Evolutionary conservation across 106 monocot genomes (phyloP), one percentile per base, ranked within the genome.

Genomic region (Posidonia australis): DNA sequence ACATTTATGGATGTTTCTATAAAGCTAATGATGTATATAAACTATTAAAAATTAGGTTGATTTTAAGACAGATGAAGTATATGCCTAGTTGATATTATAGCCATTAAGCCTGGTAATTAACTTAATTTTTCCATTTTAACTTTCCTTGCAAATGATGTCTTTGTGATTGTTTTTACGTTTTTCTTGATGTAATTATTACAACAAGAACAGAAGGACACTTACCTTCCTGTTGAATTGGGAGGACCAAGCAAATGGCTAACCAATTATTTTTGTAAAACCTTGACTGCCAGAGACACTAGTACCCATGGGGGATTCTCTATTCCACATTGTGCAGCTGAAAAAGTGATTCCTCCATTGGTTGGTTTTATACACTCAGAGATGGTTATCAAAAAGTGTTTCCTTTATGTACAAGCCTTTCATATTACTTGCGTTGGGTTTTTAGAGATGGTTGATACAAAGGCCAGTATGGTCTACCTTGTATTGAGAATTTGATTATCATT

Each of bases 11-110:
- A n/a, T n/a, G n/a, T n/a, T n/a, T n/a, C n/a, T n/a, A n/a, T n/a
- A n/a, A n/a, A n/a, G n/a, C n/a, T n/a, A 26, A 9, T 5, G 66
- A 67, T 36, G 30, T 0, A 22, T 54, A 22, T 23, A 47, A 47
- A 5, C 18, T 47, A 47, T 47, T 47, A 18, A 47, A 51, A 36
- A 21, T 57, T 77, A 92, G 92, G 92, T 88, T 58, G 92, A 92
- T 83, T 63, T 80, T 27, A 88, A 92, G 65, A 88, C 88, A 22
- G 92, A 92, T 82, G 92, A 92, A 75, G 92, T 92, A 54, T 92
- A 85, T 79, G 85, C 88, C 3, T 88, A 92, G 66, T 88, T 92
- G 92, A 88, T 88, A 45, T 54, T 92, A 69, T 88, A 92, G 69
- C 92, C 92, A 28, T 66, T 92, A 51, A 85, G 71, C 51, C n/a